Conservation (phyloP, 106 monocot species). For the Platanthera zijinensis region DNA sequence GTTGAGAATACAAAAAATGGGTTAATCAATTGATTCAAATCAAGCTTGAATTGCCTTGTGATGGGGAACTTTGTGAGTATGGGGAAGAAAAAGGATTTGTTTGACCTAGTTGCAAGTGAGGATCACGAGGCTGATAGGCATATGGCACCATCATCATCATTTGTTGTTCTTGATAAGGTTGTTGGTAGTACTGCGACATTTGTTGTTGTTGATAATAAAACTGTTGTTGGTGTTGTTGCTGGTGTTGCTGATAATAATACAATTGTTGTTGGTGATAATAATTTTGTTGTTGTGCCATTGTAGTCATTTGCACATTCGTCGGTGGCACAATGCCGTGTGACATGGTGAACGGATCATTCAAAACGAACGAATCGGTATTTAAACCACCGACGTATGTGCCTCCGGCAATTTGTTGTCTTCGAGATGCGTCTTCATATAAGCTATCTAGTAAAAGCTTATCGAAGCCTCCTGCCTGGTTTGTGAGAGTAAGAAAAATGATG, state of each 20-base stretch:
- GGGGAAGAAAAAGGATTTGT: constrained; percentile 59
- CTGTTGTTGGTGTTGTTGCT: neutral
- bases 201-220: constrained; percentile 2
- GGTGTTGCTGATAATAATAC: constrained; percentile 11
- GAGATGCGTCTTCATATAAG: constrained; percentile 49
- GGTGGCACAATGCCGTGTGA: constrained; percentile 50
- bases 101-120: constrained; percentile 15
- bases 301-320: constrained; percentile 48
- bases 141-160: constrained; percentile 29
- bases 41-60: constrained; percentile 8
- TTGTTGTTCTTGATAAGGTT: constrained; percentile 5
- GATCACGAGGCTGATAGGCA: constrained; percentile 16
- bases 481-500: neutral
- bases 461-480: constrained; percentile 75
- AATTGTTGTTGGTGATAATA: constrained; percentile 26
- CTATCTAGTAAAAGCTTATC: constrained; percentile 86
- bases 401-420: constrained; percentile 30
- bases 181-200: constrained; percentile 1
- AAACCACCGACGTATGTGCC: constrained; percentile 13
- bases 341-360: constrained; percentile 59
- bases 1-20: neutral
- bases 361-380: constrained; percentile 33
- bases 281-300: constrained; percentile 52
- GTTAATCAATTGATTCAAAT: neutral
- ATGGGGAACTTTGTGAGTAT: constrained; percentile 5